These are phyloP conservation scores for Russula griseocarnosa DNA, from an alignment of 768 basidiomycete genomes.

Conservation along the genomic window DNA sequence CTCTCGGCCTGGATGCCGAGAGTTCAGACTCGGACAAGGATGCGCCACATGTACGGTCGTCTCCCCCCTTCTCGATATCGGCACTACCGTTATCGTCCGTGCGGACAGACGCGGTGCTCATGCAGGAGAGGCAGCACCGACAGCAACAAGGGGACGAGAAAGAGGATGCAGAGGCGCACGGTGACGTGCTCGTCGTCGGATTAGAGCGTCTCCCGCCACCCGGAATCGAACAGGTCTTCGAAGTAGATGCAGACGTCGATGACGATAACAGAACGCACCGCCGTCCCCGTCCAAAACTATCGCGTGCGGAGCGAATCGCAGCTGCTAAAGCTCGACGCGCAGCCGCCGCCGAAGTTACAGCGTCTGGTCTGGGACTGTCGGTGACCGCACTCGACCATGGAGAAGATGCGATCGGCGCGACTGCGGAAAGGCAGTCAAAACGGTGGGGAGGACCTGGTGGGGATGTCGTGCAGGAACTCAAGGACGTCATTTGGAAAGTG, in stretches of 20 bases:
- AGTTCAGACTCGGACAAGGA: constrained; percentile 52
- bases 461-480: constrained; percentile 79
- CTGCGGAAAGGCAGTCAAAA: constrained; percentile 18
- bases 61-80: background rate
- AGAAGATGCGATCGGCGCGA: constrained; percentile 19
- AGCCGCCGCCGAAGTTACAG: background rate
- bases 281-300: constrained; percentile 64
- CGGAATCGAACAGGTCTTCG: constrained; percentile 81
- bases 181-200: constrained; percentile 46
- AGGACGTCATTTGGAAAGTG: constrained; percentile 85
- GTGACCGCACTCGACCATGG: background rate
- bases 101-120: constrained; percentile 33
- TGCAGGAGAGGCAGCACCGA: constrained; percentile 22
- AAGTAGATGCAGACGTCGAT: constrained; percentile 50
- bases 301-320: constrained; percentile 71
- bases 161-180: constrained; percentile 39
- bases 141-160: background rate
- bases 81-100: background rate
- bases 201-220: constrained; percentile 55
- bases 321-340: constrained; percentile 53
- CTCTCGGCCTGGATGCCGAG: constrained; percentile 45
- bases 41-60: constrained; percentile 33
- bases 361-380: background rate
- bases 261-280: constrained; percentile 1
- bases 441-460: constrained; percentile 69